Evolutionary conservation across 1,139 yeast genomes (phyloP), one percentile per base, ranked within the genome.

Genomic region (Zygoascus meyerae): DNA sequence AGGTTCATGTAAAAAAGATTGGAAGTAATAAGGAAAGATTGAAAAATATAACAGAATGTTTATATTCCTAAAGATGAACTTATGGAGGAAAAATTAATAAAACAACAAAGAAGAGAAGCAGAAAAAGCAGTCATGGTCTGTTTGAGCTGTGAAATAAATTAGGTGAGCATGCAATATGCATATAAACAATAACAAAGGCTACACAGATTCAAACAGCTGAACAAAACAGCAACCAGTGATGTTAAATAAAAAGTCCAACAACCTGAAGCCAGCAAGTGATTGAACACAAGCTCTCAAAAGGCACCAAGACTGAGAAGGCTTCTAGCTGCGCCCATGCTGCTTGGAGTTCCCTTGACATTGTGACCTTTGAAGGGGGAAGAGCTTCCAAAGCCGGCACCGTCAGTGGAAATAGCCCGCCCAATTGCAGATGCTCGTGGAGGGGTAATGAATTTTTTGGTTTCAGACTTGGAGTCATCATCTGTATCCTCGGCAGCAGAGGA

Each of bases 271-370:
- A 14, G 34, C 17, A 18, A 30, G 42, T 29, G 18, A 9, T 39
- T 17, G 26, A 18, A 11, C 17, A 28, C 14, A 28, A 16, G 31
- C 33, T 26, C 14, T 12, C 48, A 55, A 21, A 49, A 44, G 10
- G 54, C 32, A 11, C 74, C 72, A 39, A 73, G 55, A 50, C 71
- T 73, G 35, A 74, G 51, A 42, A 73, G 56, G 40, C 75, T 72
- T 51, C 68, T 66, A 29, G 78, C 78, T 12, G 77, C 78, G 30
- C 75, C 76, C 54, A 72, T 71, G 2, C 75, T 69, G 7, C 74
- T 68, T 3, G 77, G 77, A 1, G 77, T 73, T 28, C 61, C 57
- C 17, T 51, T 30, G 63, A 62, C 52, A 59, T 47, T 31, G 26
- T 31, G 15, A 10, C 40, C 40, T 34, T 48, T 47, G 26, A 49